phyloP scores from a whole-genome alignment of 768 basidiomycete genomes.

The Rhodotorula toruloides region DNA sequence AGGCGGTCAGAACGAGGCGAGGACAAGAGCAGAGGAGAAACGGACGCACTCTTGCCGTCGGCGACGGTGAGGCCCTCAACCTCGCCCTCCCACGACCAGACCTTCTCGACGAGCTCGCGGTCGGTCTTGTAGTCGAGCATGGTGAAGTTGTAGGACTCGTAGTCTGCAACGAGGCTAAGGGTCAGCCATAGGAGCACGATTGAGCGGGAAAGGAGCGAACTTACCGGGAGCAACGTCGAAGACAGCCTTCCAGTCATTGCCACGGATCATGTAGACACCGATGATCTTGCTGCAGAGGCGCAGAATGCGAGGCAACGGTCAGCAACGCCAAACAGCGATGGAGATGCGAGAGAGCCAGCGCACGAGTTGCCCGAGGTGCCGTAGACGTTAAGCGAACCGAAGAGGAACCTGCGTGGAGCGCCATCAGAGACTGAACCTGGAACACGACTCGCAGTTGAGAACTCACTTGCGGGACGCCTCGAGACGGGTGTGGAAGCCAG shows the following conservation, averaged over 20 bases:
- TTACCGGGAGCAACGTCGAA: slow-evolving; percentile 50
- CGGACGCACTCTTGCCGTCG: slow-evolving; percentile 44
- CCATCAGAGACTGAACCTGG: no score
- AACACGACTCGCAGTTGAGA: neutral
- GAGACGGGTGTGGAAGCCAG: slow-evolving; percentile 92
- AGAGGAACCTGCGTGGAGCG: no score
- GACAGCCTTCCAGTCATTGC: slow-evolving; percentile 49
- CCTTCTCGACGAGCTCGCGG: slow-evolving; percentile 85
- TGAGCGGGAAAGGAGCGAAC: no score
- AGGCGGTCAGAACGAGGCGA: no score
- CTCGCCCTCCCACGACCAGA: slow-evolving; percentile 88
- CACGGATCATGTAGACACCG: slow-evolving; percentile 77
- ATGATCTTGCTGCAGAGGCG: slow-evolving; percentile 58
- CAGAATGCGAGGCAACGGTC: neutral
- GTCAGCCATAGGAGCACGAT: no score
- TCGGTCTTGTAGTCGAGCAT: slow-evolving; percentile 66
- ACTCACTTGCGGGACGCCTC: slow-evolving; percentile 82
- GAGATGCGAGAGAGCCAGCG: no score
- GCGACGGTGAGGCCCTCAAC: slow-evolving; percentile 50
- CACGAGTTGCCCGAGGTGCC: slow-evolving; percentile 69
- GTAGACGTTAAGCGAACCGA: slow-evolving; percentile 86
- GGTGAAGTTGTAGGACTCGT: slow-evolving; percentile 69
- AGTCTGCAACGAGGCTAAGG: no score
- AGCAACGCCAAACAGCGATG: no score
- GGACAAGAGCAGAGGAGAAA: no score